Percentiles rank a stretch among this genome's conserved stretches.
Evolutionary conservation across 331 rosid species (phyloP).

Genomic region (Saraca asoca): DNA sequence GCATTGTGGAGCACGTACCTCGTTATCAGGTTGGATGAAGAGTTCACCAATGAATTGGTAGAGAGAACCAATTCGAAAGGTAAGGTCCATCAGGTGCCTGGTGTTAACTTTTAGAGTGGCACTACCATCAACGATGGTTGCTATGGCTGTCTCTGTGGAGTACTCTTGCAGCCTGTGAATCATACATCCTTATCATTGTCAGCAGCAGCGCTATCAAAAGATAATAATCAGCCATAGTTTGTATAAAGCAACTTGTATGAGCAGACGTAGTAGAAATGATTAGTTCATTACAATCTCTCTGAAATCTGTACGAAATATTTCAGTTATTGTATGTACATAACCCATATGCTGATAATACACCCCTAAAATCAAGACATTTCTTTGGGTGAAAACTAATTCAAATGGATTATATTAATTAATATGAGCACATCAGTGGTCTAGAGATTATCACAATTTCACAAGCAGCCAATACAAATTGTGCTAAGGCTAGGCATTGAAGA

Average conservation of each 20-base stretch:
- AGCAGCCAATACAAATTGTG: neutral
- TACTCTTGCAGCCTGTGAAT: slow-evolving; percentile 58
- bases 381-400: neutral
- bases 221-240: neutral
- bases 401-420: neutral
- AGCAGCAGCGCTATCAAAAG: slow-evolving; percentile 19
- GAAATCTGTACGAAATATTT: slow-evolving; percentile 28
- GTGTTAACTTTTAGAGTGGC: slow-evolving; percentile 52
- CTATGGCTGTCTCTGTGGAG: slow-evolving; percentile 63
- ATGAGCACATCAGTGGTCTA: neutral
- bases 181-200: slow-evolving; percentile 10
- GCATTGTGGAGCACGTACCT: slow-evolving; percentile 47
- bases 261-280: neutral
- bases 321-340: slow-evolving; percentile 8
- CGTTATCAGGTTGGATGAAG: slow-evolving; percentile 56
- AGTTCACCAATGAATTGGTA: slow-evolving; percentile 90
- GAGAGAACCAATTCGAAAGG: slow-evolving; percentile 62
- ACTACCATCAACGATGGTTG: slow-evolving; percentile 61
- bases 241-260: slow-evolving; percentile 1
- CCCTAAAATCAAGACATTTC: neutral
- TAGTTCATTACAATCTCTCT: slow-evolving; percentile 20
- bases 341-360: slow-evolving; percentile 3
- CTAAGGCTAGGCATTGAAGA: neutral
- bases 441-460: neutral
- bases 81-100: slow-evolving; percentile 61